phyloP scores from a whole-genome alignment of 768 basidiomycete species.

The Lactarius tabidus region DNA sequence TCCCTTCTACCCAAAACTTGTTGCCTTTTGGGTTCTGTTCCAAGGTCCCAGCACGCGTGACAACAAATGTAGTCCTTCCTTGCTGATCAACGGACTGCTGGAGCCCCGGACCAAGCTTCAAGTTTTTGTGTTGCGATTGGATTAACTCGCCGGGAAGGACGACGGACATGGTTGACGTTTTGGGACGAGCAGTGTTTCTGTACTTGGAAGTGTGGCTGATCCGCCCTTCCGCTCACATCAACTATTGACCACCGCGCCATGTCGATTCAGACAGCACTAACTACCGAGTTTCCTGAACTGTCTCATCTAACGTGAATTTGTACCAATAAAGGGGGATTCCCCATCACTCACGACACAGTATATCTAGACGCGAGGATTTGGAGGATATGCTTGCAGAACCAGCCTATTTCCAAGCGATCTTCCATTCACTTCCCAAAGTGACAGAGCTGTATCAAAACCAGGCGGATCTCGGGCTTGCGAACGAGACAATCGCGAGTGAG shows the following conservation, averaged over 20 bases:
- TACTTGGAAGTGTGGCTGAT: neutral
- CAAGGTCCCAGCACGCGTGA: conserved; percentile 68
- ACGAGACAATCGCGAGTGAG: conserved; percentile 84
- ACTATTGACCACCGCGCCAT: conserved; percentile 2
- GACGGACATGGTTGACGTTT: conserved; percentile 47
- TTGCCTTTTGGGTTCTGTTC: conserved; percentile 67
- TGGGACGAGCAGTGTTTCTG: conserved; percentile 15
- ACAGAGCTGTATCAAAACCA: conserved; percentile 72
- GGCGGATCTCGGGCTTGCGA: conserved; percentile 74
- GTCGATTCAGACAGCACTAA: conserved; percentile 30
- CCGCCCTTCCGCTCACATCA: too few relatives aligned
- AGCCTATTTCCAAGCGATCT: conserved; percentile 80
- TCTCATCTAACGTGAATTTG: conserved; percentile 58
- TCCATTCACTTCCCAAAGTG: conserved; percentile 74
- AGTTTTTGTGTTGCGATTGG: conserved; percentile 68
- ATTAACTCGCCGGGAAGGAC: conserved; percentile 82
- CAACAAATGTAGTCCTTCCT: conserved; percentile 37
- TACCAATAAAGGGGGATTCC: neutral
- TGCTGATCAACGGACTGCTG: conserved; percentile 44
- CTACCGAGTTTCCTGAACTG: conserved; percentile 68
- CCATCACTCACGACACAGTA: neutral
- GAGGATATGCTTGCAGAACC: conserved; percentile 83
- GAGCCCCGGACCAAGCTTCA: conserved; percentile 85
- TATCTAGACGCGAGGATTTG: conserved; percentile 77
- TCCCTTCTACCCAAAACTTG: conserved; percentile 87